Evolutionary conservation across 2,329 filamentous ascomycete genomes (phyloP), one percentile per base, ranked within the genome.

Genomic region (Aspergillus pseudoterreus): DNA sequence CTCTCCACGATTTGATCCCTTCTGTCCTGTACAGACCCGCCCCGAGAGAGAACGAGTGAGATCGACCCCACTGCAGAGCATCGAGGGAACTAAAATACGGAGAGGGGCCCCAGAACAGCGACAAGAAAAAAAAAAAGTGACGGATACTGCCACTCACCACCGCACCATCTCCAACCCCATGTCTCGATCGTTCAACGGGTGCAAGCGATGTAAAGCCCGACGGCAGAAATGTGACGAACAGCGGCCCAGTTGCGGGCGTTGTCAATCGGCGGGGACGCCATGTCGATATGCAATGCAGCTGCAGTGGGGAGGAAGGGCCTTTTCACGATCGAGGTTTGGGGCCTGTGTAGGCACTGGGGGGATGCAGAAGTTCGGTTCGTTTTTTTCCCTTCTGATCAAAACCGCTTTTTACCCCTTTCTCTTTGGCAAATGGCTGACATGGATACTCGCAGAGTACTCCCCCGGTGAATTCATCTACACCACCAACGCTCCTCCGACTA

Each of bases 171-270:
- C 49, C 47, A 47, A 52, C 49, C 52, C 33, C 56, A 70, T 72
- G 67, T 70, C 70, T 59, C 69, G 71, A 55, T 75, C 72, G 10
- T 71, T 73, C 46, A 68, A 64, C 46, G 72, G 72, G n/a, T 75
- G 72, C 62, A 69, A 68, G 55, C 66, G 72, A 60, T 74, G 72
- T 69, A 74, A 73, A 62, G 63, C 67, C 45, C 70, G 73, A 35
- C 69, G 73, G 48, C 71, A 75, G 55, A 75, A 75, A 70, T 75
- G 73, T 61, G 72, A 75, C 54, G 73, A 75, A 59, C 62, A 65
- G 47, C 67, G 67, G 51, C 73, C 73, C 22, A 63, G 57, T 45
- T 76, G 73, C 60, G 64, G 65, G 11, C 68, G 72, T 51, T 75
- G 72, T 56, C 62, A 65, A 57, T 57, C 62, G 41, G 70, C 71